Evolutionary conservation across 176 grass and related monocot genomes (phyloP), one percentile per base, ranked within the genome.

Genomic region (Cymbopogon citratus): DNA sequence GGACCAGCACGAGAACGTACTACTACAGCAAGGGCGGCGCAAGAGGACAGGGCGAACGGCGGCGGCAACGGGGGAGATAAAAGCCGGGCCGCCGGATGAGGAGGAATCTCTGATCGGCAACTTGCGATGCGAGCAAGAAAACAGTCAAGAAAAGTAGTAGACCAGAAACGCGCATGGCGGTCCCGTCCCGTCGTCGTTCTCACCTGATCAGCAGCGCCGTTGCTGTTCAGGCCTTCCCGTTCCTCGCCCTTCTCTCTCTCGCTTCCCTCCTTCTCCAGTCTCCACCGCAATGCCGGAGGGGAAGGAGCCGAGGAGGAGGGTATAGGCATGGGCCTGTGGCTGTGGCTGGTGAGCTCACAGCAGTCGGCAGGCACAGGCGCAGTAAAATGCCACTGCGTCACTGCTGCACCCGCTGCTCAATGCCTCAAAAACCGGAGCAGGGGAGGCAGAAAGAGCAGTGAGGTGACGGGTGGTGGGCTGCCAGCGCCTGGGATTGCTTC

Each of bases 401-500:
- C 62, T 62, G 45, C 51, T 62, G 45, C 51, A 14, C 45, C 12
- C 13, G 13, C 44, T 43, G 40, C 40, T 43, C 40, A 43, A 41
- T 44, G 41, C 41, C 41, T 44, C 11, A 85, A 80, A 87, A 91
- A 74, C 91, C 86, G 85, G 81, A 80, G 75, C 43, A 44, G 13
- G 5, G 40, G 39, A 39, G 29, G 35, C n/a, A 59, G 26, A 26
- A 79, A 24, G 76, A 7, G 44, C 63, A 68, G 75, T 35, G 66
- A 68, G 44, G 49, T 81, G 66, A 74, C 64, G 78, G 45, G 63
- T 79, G 31, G 79, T 59, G 79, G 49, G 77, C 63, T 79, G 41
- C 6, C 56, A 2, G 34, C n/a, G 24, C n/a, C 46, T 63, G 67
- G 82, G 82, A 64, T 91, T 83, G 78, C 95, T 84, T 92, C 88